Base-by-base conservation (phyloP, 441 rosid genomes). In the Viola pubescens region DNA sequence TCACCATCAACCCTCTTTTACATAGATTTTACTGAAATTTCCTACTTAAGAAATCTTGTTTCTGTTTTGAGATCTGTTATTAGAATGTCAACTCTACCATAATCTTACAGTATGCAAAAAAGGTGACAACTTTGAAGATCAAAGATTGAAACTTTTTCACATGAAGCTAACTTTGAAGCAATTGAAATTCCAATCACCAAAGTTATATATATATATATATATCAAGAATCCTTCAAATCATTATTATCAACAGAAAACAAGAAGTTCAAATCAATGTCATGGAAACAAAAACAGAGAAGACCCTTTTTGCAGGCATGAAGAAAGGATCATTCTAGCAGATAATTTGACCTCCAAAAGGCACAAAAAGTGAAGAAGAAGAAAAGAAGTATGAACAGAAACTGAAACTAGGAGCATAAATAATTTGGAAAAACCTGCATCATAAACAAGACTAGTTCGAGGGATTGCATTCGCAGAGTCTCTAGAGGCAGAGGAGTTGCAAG, bases 401-500 rank as follows among this genome's bases (percentile, higher is more conserved):
- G 10, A 14, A 66, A 4, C 9, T 13, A 40, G 13, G 41, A 54
- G 57, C 1, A 53, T 34, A 40, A 7, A 16, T n/a, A 47, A 3
- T 46, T 12, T 46, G 11, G 13, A 5, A 9, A 26, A 66, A 83
- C 92, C 87, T 59, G 89, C 84, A 67, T 86, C 92, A 70, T 81
- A 86, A 70, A 86, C 89, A 50, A 81, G 86, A 71, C 85, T 81
- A 58, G 89, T 75, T 51, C 87, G 89, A 72, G 89, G 85, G 69
- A 83, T 73, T 50, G 81, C 49, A 68, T 75, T 80, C 59, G 81
- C 76, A 67, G 88, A 70, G 66, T 79, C 78, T 65, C 71, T 67
- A 49, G 87, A 72, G 62, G 81, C 74, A 73, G 88, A 74, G 63
- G 91, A 67, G 48, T 75, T 78, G 78, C 82, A 76, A 52, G 79